Percentiles rank a stretch among this genome's conserved stretches.
Evolutionary conservation across 768 basidiomycete genomes (phyloP).

Genomic region (Rhizopogon rudus): DNA sequence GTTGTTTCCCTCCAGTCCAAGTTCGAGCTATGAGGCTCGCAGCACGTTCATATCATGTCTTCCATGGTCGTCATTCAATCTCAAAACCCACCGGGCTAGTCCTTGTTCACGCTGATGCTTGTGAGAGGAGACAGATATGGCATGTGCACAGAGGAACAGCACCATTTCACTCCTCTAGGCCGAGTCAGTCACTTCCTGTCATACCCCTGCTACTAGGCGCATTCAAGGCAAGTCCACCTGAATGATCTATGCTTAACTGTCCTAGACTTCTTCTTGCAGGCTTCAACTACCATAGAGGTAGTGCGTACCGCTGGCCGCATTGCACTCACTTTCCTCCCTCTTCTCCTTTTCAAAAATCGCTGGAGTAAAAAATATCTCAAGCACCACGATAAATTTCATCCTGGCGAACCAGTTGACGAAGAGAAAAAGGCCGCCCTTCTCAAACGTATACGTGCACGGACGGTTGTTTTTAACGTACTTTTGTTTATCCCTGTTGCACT

Average conservation of each 20-base stretch:
- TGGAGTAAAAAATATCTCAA: constrained; percentile 46
- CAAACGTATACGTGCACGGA: constrained; percentile 45
- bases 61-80: background rate
- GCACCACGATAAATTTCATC: constrained; percentile 31
- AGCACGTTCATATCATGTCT: background rate
- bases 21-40: background rate
- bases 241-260: background rate
- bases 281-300: constrained; percentile 69
- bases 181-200: constrained; percentile 31
- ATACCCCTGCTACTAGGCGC: constrained; percentile 54
- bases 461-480: constrained; percentile 46
- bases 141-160: constrained; percentile 5
- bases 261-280: constrained; percentile 33
- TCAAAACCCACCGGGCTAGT: constrained; percentile 4
- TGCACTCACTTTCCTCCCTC: constrained; percentile 69
- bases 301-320: constrained; percentile 67
- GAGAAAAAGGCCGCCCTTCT: constrained; percentile 46
- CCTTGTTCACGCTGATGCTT: constrained; percentile 2
- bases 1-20: background rate
- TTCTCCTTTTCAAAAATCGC: constrained; percentile 57
- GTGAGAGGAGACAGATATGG: constrained; percentile 3
- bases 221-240: constrained; percentile 50
- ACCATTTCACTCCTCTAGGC: constrained; percentile 38
- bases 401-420: constrained; percentile 43
- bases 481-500: constrained; percentile 56